Base-by-base conservation (phyloP, 2,329 filamentous ascomycete species). In the Parascedosporium putredinis region DNA sequence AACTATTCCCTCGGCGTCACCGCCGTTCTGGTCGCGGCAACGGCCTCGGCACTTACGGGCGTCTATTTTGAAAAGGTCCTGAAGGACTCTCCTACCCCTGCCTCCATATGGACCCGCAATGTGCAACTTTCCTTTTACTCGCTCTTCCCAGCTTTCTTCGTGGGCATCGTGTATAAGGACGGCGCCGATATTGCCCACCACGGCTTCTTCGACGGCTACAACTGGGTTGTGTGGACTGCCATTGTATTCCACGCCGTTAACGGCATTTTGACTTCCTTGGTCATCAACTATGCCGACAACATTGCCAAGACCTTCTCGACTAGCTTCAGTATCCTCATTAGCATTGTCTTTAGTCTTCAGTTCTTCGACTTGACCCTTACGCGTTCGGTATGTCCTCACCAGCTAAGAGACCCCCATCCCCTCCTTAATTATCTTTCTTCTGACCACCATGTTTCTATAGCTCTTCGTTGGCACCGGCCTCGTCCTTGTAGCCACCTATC, bases 191-290 rank as follows among this genome's bases (percentile, higher is more conserved):
- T 98, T 55, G 76, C 83, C 23, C 80, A 84, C 64, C 81, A 87
- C 54, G 93, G 93, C 10, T 95, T 97, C 67, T 97, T 98, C 58
- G 84, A 86, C 51, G 93, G 93, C 2, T 98, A 97, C 68, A 96
- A 95, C 63, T 85, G 80, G 74, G 75, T 91, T 18, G 91, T 97
- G 3, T 96, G 90, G 89, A 74, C 81, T 4, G 86, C 89, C 4
- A 86, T 97, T 57, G 62, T 81, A 5, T 76, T 93, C 52, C 93
- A 98, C 64, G 86, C 90, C 1, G 68, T 83, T 31, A 90, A 90
- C 27, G 93, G 91, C 22, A 77, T 97, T 24, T 70, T 95, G n/a
- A 83, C 64, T n/a, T 68, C 66, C 33, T 56, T 69, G 6, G 66
- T 68, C 50, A 68, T 70, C 47, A 60, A 66, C 31, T 66, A 69